Evolutionary conservation across 257 asterid genomes (phyloP).

Genomic region (Solanum pennellii): DNA sequence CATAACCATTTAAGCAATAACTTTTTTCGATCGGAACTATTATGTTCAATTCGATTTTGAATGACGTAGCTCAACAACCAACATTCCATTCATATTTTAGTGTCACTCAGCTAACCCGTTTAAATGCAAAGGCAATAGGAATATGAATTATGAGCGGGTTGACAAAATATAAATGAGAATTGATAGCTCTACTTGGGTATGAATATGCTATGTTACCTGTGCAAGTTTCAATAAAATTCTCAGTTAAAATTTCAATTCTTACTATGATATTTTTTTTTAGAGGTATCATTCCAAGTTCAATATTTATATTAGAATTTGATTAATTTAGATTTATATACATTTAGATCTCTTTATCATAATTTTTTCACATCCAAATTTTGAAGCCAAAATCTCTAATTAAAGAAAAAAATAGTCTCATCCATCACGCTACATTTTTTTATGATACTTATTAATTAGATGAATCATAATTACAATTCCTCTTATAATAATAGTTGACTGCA

Average conservation of each 20-base stretch:
- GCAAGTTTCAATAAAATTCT: not conserved
- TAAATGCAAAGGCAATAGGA: not conserved
- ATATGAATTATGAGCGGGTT: not conserved
- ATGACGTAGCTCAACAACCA: not conserved
- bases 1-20: too few species aligned
- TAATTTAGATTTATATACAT: too few species aligned
- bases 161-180: not conserved
- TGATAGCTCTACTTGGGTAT: not conserved
- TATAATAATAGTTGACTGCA: not conserved
- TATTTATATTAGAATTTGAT: too few species aligned
- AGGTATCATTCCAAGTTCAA: too few species aligned
- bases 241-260: not conserved
- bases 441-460: not conserved
- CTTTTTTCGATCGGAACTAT: too few species aligned
- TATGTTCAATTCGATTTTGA: not conserved
- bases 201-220: not conserved
- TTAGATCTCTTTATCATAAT: rapidly evolving
- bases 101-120: not conserved
- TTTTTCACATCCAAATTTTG: too few species aligned
- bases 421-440: too few species aligned
- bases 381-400: too few species aligned
- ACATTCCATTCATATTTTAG: too few species aligned
- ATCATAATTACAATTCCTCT: too few species aligned
- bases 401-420: not conserved
- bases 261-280: too few species aligned